Conservation (phyloP, 805 yeast species). For the Schwanniomyces pseudopolymorphus region DNA sequence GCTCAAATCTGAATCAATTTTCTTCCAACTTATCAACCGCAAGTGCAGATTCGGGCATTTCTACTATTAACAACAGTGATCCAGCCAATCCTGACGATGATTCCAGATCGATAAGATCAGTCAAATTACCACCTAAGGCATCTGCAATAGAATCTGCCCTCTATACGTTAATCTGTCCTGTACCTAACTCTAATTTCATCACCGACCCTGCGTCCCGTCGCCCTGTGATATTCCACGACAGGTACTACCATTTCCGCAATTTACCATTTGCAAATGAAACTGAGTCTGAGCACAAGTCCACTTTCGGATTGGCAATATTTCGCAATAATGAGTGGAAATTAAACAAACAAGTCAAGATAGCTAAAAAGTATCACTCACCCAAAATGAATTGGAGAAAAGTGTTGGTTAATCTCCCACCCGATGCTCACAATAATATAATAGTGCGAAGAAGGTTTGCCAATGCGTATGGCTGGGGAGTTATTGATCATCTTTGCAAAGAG, state of each 20-base stretch:
- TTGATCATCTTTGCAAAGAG: slow-evolving; percentile 37
- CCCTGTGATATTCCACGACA: slow-evolving; percentile 43
- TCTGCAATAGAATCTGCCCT: slow-evolving; percentile 43
- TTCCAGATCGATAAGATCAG: slow-evolving; percentile 11
- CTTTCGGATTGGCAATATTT: slow-evolving; percentile 15
- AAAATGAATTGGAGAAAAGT: slow-evolving; percentile 44
- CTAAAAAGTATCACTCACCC: slow-evolving; percentile 38
- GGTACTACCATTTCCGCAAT: slow-evolving; percentile 32
- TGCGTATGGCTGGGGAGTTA: slow-evolving; percentile 49
- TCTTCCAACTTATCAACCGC: neutral
- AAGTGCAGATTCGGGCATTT: slow-evolving; percentile 14
- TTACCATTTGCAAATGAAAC: slow-evolving; percentile 19
- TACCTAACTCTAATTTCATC: slow-evolving; percentile 34
- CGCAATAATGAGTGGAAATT: slow-evolving; percentile 34
- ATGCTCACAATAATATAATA: slow-evolving; percentile 46
- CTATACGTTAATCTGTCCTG: slow-evolving; percentile 38
- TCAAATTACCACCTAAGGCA: slow-evolving; percentile 47
- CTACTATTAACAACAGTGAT: neutral
- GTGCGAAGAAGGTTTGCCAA: slow-evolving; percentile 44
- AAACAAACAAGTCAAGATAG: slow-evolving; percentile 41
- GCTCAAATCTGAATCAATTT: slow-evolving; percentile 5
- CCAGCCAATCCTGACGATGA: slow-evolving; percentile 6
- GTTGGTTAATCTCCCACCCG: slow-evolving; percentile 43
- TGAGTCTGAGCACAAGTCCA: slow-evolving; percentile 12
- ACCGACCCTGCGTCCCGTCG: slow-evolving; percentile 33